Conservation (phyloP, 139 green algal species). For the Auxenochlorella pyrenoidosa region DNA sequence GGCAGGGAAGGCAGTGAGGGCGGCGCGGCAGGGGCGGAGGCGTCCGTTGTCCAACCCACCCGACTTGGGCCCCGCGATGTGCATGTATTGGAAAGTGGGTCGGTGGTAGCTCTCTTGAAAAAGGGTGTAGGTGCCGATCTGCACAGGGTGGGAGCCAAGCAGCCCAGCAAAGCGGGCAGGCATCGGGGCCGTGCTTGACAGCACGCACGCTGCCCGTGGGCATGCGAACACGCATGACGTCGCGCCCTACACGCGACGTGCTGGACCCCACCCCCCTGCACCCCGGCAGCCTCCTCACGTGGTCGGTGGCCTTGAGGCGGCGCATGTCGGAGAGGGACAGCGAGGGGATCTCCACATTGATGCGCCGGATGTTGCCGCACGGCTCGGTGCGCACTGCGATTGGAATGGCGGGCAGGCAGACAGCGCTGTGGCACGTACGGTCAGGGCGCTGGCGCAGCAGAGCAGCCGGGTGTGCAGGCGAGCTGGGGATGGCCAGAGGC, state of each 20-base stretch:
- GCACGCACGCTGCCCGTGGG: no score
- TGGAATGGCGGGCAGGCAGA: background rate
- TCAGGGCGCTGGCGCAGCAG: no score
- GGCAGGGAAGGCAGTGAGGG: background rate
- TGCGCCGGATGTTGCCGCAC: constrained; percentile 71
- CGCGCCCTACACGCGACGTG: no score
- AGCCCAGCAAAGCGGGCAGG: no score
- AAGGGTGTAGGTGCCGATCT: constrained; percentile 78
- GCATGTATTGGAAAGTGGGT: constrained; percentile 71
- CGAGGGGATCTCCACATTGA: constrained; percentile 82
- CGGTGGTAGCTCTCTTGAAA: constrained; percentile 64
- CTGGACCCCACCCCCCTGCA: background rate
- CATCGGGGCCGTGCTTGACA: no score
- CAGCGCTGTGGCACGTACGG: background rate
- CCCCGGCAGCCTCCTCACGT: background rate
- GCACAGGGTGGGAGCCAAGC: background rate
- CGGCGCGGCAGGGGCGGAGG: no score
- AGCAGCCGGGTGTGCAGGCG: no score
- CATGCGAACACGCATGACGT: background rate
- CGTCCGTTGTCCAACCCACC: no score
- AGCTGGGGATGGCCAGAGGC: no score
- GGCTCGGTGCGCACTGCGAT: constrained; percentile 60
- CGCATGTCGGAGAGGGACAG: constrained; percentile 76
- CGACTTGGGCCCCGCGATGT: constrained; percentile 70
- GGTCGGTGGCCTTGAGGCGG: constrained; percentile 74